Conservation (phyloP, 2,329 filamentous ascomycete genomes). For the Chaetomium strumarium region DNA sequence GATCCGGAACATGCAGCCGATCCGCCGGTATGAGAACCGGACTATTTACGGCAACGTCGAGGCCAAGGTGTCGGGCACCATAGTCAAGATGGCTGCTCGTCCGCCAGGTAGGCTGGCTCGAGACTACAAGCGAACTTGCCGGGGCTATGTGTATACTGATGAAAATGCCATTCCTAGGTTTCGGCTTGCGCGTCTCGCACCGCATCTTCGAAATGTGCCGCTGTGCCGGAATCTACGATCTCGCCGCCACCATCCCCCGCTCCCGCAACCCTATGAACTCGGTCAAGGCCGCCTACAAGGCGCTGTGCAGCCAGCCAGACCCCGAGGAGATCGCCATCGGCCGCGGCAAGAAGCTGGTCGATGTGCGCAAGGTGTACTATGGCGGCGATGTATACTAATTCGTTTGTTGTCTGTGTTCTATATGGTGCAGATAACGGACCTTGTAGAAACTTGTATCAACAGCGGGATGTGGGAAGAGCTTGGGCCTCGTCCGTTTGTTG, state of each 20-base stretch:
- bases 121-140: slow-evolving; percentile 11
- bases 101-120: slow-evolving; percentile 66
- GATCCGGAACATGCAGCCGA: slow-evolving; percentile 88
- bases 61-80: slow-evolving; percentile 80
- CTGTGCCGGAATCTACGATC: slow-evolving; percentile 77
- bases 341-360: slow-evolving; percentile 89
- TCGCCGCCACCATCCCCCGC: slow-evolving; percentile 75
- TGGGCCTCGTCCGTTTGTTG: too few relatives aligned
- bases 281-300: slow-evolving; percentile 83
- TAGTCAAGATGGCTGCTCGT: slow-evolving; percentile 73
- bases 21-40: slow-evolving; percentile 82
- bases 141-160: background rate
- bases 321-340: slow-evolving; percentile 87
- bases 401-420: background rate
- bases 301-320: slow-evolving; percentile 74
- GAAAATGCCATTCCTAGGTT: slow-evolving; percentile 57
- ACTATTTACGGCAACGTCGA: slow-evolving; percentile 84
- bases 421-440: background rate
- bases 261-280: slow-evolving; percentile 97
- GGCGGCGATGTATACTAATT: slow-evolving; percentile 63
- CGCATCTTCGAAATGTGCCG: slow-evolving; percentile 94
- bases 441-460: slow-evolving; percentile 6
- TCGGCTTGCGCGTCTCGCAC: slow-evolving; percentile 85
- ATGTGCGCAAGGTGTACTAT: slow-evolving; percentile 96
- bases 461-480: background rate